Evolutionary conservation across 139 green algal species (phyloP).

Genomic region (Pseudopediastrum boryanum): DNA sequence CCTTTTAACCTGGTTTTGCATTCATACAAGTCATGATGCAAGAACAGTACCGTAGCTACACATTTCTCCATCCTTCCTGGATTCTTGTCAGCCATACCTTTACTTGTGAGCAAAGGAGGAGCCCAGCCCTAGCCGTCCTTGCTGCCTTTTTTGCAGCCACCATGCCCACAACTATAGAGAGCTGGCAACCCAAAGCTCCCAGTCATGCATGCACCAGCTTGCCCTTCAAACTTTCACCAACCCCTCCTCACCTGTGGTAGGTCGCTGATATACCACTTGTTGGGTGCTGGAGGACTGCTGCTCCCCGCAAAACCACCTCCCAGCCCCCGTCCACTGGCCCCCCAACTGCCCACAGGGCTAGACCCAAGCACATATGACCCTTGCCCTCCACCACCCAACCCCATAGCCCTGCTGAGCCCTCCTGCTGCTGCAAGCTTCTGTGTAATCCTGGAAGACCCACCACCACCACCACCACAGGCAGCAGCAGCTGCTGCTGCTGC

Average conservation of each 20-base stretch:
- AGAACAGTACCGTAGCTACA: too few relatives aligned
- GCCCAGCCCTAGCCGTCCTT: conserved; percentile 11
- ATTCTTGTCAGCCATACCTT: neutral
- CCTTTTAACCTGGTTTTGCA: too few relatives aligned
- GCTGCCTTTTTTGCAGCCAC: neutral
- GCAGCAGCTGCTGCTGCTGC: too few relatives aligned
- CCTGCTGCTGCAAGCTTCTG: neutral
- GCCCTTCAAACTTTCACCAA: conserved; percentile 14
- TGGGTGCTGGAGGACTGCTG: conserved; percentile 28
- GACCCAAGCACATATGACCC: conserved; percentile 19
- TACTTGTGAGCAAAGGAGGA: neutral
- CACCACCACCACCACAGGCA: too few relatives aligned
- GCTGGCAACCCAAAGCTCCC: too few relatives aligned
- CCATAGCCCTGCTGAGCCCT: neutral
- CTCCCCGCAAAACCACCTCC: neutral
- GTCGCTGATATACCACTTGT: conserved; percentile 33
- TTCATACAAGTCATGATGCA: too few relatives aligned
- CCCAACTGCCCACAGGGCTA: conserved; percentile 21
- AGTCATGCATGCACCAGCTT: conserved; percentile 8
- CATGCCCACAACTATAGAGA: too few relatives aligned
- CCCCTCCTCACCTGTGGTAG: conserved; percentile 8
- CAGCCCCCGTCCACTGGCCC: neutral
- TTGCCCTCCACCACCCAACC: too few relatives aligned
- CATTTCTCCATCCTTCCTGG: too few relatives aligned
- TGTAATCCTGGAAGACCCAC: too few relatives aligned